These are phyloP conservation scores for Psilocybe mexicana DNA, from an alignment of 1,284 basidiomycete genomes.

Conservation along the genomic window DNA sequence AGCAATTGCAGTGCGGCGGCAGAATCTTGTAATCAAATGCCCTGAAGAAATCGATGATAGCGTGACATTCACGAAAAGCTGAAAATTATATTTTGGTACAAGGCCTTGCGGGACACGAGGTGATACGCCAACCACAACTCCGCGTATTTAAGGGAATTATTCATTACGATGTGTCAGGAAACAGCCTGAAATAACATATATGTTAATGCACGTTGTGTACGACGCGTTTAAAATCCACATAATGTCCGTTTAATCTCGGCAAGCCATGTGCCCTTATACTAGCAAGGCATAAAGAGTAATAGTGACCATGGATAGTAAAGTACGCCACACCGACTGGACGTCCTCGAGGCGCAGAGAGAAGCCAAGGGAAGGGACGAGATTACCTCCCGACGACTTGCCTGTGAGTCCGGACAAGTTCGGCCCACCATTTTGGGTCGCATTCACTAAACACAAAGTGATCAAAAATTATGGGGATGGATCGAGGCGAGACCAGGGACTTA, in stretches of 20 bases:
- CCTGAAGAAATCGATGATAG: slow-evolving; percentile 8
- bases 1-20: not conserved
- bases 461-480: slow-evolving; percentile 5
- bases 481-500: slow-evolving; percentile 19
- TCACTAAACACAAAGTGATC: slow-evolving; percentile 19
- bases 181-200: not conserved
- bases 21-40: not conserved
- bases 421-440: slow-evolving; percentile 24
- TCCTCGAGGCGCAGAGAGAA: slow-evolving; percentile 5
- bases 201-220: slow-evolving; percentile 2
- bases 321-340: slow-evolving; percentile 9
- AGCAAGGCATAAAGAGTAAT: slow-evolving; percentile 4
- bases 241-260: slow-evolving; percentile 10
- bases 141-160: slow-evolving; percentile 5
- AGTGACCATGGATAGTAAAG: slow-evolving; percentile 5
- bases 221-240: slow-evolving; percentile 9
- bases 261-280: not conserved
- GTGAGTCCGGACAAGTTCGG: slow-evolving; percentile 8
- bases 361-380: slow-evolving; percentile 1
- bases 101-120: slow-evolving; percentile 12
- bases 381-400: slow-evolving; percentile 4
- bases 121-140: slow-evolving; percentile 2
- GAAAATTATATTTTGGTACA: slow-evolving; percentile 11
- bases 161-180: slow-evolving; percentile 6
- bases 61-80: slow-evolving; percentile 6